Base-by-base conservation (phyloP, 192 early-diverging fungal species). In the Chytriomyces confervae region DNA sequence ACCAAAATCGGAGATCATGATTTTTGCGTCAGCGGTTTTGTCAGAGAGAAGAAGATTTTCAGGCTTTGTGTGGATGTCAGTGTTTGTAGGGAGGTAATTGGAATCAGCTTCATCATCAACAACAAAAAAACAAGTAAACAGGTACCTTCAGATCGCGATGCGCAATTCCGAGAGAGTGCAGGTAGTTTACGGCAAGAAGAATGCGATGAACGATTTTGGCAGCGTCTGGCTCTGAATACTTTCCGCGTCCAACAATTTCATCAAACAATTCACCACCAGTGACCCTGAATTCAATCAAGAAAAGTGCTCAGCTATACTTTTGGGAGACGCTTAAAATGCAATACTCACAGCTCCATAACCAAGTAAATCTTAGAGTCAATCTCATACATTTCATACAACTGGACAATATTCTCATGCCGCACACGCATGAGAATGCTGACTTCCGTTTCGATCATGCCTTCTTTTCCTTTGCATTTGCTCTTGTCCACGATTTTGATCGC, bases 1-100 rank as follows among this genome's bases (percentile, higher is more conserved):
- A 3, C 96, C 97, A 88, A 99, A 99, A 82, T 99, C 97, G 27
- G 94, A 91, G 69, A 99, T 93, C 88, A 96, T 99, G 80, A 97
- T 87, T 61, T 89, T 89, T 6, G 86, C 73, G 6, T 79, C 62
- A 27, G 69, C 72, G 20, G 83, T 77, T 53, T 84, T 85, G 73
- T 89, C 86, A 1, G 88, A 89, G 1, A 89, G 72, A 66, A 89
- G 62, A 3, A 89, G 77, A 73, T 89, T 89, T 64, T 89, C 88
- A 20, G 88, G 88, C 84, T 86, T 50, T 20, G 61, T 27, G 6
- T 57, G 0, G 2, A 47, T 43, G 46, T 69, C 4, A 20, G 16
- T 60, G 18, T 2, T 0, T 6, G 18, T 2, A 7, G 20, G 57
- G 57, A 1, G 7, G 20, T 5, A 60, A 7, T n/a, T 5, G 18